Evolutionary conservation across 768 basidiomycete species (phyloP).

Genomic region (Rhizopogon rudus): DNA sequence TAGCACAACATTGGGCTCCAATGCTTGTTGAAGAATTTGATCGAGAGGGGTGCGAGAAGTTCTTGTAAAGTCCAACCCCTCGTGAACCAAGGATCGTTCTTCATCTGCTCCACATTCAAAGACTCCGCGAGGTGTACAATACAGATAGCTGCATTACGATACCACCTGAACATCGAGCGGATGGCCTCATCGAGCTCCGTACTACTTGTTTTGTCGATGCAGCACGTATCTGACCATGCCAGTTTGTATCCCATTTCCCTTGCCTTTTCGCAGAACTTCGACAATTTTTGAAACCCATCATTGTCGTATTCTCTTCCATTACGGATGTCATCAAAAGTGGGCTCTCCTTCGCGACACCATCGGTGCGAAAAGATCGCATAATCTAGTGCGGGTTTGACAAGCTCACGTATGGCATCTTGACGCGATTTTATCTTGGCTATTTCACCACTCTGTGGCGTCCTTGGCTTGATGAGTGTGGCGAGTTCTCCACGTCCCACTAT

Average conservation of each 20-base stretch:
- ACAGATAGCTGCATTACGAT: slow-evolving; percentile 9
- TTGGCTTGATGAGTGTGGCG: background rate
- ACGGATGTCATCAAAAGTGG: slow-evolving; percentile 16
- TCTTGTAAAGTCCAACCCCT: slow-evolving; percentile 7
- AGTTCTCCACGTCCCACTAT: background rate
- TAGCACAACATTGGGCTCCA: background rate
- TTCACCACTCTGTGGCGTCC: background rate
- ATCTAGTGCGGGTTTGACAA: background rate
- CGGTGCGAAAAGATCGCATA: slow-evolving; percentile 24
- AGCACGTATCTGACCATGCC: slow-evolving; percentile 10
- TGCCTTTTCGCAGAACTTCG: slow-evolving; percentile 1
- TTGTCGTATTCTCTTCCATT: background rate
- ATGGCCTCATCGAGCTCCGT: slow-evolving; percentile 11
- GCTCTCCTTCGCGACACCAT: slow-evolving; percentile 15
- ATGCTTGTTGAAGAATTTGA: background rate
- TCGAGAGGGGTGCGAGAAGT: background rate
- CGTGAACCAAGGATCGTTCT: slow-evolving; percentile 6
- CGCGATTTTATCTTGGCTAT: background rate
- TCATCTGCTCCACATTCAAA: background rate
- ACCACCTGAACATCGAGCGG: slow-evolving; percentile 12
- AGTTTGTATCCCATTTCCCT: background rate
- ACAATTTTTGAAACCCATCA: background rate
- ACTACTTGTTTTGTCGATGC: slow-evolving; percentile 8
- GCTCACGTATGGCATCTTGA: background rate
- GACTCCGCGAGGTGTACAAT: slow-evolving; percentile 5